phyloP scores from a whole-genome alignment of 1,139 yeast species.

The Zhuliangozyma blackwelliae region DNA sequence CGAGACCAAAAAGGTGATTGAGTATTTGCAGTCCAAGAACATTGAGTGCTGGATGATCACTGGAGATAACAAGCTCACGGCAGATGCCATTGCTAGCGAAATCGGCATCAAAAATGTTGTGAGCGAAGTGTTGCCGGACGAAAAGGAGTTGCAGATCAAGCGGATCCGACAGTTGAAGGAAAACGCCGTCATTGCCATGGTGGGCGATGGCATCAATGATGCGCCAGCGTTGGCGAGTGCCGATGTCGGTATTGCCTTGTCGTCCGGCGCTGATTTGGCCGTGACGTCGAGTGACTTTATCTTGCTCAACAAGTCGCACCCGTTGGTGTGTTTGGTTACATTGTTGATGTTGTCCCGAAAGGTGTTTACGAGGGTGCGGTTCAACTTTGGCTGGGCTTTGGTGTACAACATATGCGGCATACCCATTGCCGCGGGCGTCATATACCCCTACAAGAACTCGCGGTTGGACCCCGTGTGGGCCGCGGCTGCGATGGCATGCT shows the following conservation, averaged over 20 bases:
- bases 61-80: constrained; percentile 69
- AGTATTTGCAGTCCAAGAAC: constrained; percentile 36
- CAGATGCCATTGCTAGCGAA: constrained; percentile 61
- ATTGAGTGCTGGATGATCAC: constrained; percentile 69
- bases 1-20: constrained; percentile 54
- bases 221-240: constrained; percentile 61
- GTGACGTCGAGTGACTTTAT: constrained; percentile 57
- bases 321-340: constrained; percentile 46
- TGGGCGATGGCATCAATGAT: constrained; percentile 63
- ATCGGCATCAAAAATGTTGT: constrained; percentile 63
- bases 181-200: constrained; percentile 48
- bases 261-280: constrained; percentile 58
- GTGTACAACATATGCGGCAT: constrained; percentile 37
- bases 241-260: constrained; percentile 56
- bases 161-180: constrained; percentile 42
- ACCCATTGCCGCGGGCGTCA: constrained; percentile 63
- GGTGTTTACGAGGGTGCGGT: constrained; percentile 50
- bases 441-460: constrained; percentile 50
- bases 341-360: constrained; percentile 42
- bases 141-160: constrained; percentile 58
- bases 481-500: constrained; percentile 64
- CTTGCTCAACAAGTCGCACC: constrained; percentile 41
- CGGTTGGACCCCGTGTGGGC: constrained; percentile 63
- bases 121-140: constrained; percentile 71
- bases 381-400: constrained; percentile 43